Evolutionary conservation across 1,284 basidiomycete species (phyloP), one percentile per base, ranked within the genome.

Genomic region (Cryptococcus maquisensis): DNA sequence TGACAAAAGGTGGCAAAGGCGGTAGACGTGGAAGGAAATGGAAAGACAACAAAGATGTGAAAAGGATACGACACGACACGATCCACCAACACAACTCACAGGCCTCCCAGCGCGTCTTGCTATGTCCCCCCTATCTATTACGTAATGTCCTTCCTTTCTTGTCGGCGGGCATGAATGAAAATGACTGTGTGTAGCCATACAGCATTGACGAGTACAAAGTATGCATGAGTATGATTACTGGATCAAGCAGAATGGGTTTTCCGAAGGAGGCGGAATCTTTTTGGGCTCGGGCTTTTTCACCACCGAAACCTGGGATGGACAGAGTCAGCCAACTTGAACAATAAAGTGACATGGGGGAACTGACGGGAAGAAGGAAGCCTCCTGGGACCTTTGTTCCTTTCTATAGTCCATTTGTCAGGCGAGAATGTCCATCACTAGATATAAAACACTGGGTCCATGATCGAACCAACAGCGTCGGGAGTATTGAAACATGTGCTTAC

Each of bases 381-480:
- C 68, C 68, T 3, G 68, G 68, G 3, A 71, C 68, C 53, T 71
- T 71, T 0, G 65, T 68, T 8, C 68, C 68, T 48, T 43, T 62
- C 68, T 71, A 39, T 15, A 18, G 40, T n/a, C n/a, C n/a, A n/a
- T 20, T 20, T 7, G 6, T 37, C 47, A 37, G 28, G 9, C 20
- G 36, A 24, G 36, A n/a, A 20, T 13, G 3, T 40, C 16, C 38
- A 16, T 8, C 38, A 7, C 38, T 40, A 15, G 38, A 20, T n/a
- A n/a, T n/a, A n/a, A n/a, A n/a, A n/a, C 16, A 40, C 38, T 12
- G 38, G 7, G 16, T 12, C 7, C 38, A 20, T 40, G 38, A n/a
- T n/a, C n/a, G n/a, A n/a, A n/a, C 16, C 21, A 32, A 1, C 21
- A 21, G 42, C 18, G n/a, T 28, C 10, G 35, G 6, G 9, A 51